Base-by-base conservation (phyloP, 139 green algal species). In the Coelastrella sp. region DNA sequence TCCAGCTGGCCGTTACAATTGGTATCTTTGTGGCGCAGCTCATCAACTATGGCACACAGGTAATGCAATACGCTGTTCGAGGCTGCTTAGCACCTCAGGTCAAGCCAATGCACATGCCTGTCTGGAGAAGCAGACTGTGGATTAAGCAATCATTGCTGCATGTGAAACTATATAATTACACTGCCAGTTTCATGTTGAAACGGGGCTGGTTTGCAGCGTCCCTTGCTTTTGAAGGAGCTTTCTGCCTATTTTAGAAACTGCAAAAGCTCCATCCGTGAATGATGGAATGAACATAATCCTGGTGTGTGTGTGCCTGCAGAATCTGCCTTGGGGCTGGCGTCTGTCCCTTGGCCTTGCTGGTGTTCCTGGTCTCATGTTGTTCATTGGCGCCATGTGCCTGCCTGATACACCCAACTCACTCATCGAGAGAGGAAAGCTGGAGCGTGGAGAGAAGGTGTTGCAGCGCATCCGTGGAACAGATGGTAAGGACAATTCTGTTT, bases 351-450 rank as follows among this genome's bases (percentile, higher is more conserved):
- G 85, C 16, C 78, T 96, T 22, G 93, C 88, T 20, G 91, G 68
- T 47, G 87, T 96, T 5, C 95, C 95, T 5, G 91, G 91, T 5
- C 20, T 95, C 3, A 60, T 96, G 17, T 78, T 97, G 66, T 90
- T 95, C 73, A 6, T 95, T 20, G 96, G 96, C n/a, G 91, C 91
- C 61, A 66, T 98, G 17, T 56, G 96, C 32, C 91, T 98, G 78
- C 96, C 96, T 2, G 95, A 98, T 57, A 97, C 96, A 3, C 96
- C 96, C 79, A 98, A 97, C 94, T 95, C 89, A 5, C 23, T 80
- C 87, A 87, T 97, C 6, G 93, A 96, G 92, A 92, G 96, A 13
- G 95, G 95, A n/a, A 78, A 95, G 54, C 17, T 86, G 8, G 94
- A 94, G 19, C 22, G 92, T 58, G 96, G 89, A 2, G 83, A 89